Evolutionary conservation across 1,139 yeast species (phyloP).

Genomic region (Sugiyamaella sp.): DNA sequence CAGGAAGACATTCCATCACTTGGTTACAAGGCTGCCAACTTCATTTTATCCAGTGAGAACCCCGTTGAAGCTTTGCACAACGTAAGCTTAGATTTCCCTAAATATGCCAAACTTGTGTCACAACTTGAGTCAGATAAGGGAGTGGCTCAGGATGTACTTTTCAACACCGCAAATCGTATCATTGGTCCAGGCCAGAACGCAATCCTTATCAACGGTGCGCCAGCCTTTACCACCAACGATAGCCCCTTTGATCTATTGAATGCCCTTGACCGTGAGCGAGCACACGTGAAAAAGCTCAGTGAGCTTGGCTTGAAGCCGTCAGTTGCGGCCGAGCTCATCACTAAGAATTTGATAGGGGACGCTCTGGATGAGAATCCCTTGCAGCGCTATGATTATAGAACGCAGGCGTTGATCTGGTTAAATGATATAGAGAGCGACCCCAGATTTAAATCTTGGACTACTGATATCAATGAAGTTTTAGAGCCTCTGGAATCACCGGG

Average conservation of each 20-base stretch:
- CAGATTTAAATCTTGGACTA: slow-evolving; percentile 53
- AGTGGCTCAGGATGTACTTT: slow-evolving; percentile 33
- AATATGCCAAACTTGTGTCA: slow-evolving; percentile 34
- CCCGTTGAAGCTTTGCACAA: slow-evolving; percentile 40
- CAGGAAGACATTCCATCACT: slow-evolving; percentile 37
- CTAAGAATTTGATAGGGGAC: slow-evolving; percentile 29
- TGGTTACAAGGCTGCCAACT: slow-evolving; percentile 41
- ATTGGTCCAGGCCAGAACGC: slow-evolving; percentile 41
- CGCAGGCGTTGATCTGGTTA: slow-evolving; percentile 60
- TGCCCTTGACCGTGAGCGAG: slow-evolving; percentile 39
- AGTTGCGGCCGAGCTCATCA: slow-evolving; percentile 28
- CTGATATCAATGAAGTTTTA: slow-evolving; percentile 50
- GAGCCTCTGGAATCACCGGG: slow-evolving; percentile 47
- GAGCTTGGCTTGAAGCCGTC: slow-evolving; percentile 19
- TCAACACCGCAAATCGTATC: slow-evolving; percentile 28
- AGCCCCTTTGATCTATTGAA: slow-evolving; percentile 40
- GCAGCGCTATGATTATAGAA: slow-evolving; percentile 48
- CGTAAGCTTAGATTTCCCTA: slow-evolving; percentile 43
- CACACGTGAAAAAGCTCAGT: slow-evolving; percentile 27
- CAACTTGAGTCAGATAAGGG: slow-evolving; percentile 29
- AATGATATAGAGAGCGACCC: slow-evolving; percentile 74
- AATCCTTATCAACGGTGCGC: slow-evolving; percentile 45
- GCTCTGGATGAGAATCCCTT: slow-evolving; percentile 13
- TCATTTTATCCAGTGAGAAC: slow-evolving; percentile 35
- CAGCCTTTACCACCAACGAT: slow-evolving; percentile 33